Evolutionary conservation across 768 basidiomycete species (phyloP), one percentile per base, ranked within the genome.

Genomic region (Pulveroboletus sp.): DNA sequence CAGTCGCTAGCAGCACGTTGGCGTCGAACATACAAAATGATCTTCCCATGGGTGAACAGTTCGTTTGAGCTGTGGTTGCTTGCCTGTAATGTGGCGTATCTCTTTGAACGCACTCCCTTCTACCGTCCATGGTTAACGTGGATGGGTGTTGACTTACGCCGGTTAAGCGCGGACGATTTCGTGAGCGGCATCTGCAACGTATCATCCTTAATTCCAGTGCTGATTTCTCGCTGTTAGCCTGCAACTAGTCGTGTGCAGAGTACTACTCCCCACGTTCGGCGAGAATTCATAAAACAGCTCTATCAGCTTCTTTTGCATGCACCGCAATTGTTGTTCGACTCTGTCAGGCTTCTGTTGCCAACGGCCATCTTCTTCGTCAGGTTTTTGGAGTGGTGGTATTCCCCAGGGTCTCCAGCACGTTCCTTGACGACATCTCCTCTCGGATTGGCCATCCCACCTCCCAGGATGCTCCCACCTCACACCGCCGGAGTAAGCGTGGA

Each of bases 371-470:
- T 99, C 69, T 89, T 91, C 65, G 76, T 99, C 73, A 95, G 93
- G 69, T 94, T 98, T 69, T 75, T 96, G 40, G 93, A 98, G 70
- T 99, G 96, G 93, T 99, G 95, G 93, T 98, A 98, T 64, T 94
- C 93, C 5, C 93, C 96, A 18, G 79, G 79, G 39, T 96, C 91
- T 10, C 93, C 88, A 4, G 89, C 88, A 15, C 81, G 83, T 36
- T 81, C 81, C n/a, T 70, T 89, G 46, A 76, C 81, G 8, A 75
- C 75, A 30, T 82, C 81, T 10, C 73, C 70, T 28, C 76, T 79
- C 45, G 87, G 83, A 7, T 88, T 85, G 27, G 75, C 80, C 2
- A 76, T 90, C 38, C 86, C 87, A 55, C 89, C 89, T 12, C 93
- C 89, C 39, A 76, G 75, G 56, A 79, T 89, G 60, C 78, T 90